Evolutionary conservation across 495 filamentous ascomycete species (phyloP).

Genomic region (Podospora bellae-mahoneyi): DNA sequence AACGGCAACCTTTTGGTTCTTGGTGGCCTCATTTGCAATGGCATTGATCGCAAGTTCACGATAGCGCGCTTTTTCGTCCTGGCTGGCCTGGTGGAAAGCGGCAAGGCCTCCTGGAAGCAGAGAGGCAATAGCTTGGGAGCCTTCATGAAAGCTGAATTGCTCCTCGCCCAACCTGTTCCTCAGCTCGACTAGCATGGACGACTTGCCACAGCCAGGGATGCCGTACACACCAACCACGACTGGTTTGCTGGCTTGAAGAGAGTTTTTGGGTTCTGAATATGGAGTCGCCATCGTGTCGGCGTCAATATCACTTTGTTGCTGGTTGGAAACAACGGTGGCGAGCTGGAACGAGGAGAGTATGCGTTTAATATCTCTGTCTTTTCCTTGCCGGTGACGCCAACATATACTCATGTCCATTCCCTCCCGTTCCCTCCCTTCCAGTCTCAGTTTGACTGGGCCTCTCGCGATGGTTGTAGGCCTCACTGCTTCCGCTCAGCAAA

Average conservation of each 20-base stretch:
- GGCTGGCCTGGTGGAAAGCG: slow-evolving; percentile 45
- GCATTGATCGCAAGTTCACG: slow-evolving; percentile 51
- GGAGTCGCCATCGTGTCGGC: background rate
- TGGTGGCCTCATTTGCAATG: slow-evolving; percentile 43
- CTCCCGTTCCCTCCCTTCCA: background rate
- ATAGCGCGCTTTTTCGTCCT: slow-evolving; percentile 39
- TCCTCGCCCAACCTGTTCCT: slow-evolving; percentile 36
- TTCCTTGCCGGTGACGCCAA: background rate
- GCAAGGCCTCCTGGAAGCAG: slow-evolving; percentile 51
- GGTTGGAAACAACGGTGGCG: no score
- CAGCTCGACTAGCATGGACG: slow-evolving; percentile 47
- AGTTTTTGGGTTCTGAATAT: background rate
- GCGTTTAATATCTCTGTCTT: background rate
- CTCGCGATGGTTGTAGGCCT: background rate
- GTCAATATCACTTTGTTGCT: no score
- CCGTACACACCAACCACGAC: slow-evolving; percentile 59
- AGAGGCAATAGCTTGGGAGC: slow-evolving; percentile 48
- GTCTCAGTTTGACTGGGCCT: no score
- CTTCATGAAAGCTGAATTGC: slow-evolving; percentile 52
- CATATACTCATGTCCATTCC: background rate
- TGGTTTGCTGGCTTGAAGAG: slow-evolving; percentile 24
- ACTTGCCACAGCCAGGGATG: slow-evolving; percentile 60
- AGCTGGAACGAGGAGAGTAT: background rate
- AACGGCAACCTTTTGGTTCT: slow-evolving; percentile 44
- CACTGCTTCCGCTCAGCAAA: background rate